Conservation (phyloP, 163 green algal species). For the Prototheca wickerhamii region DNA sequence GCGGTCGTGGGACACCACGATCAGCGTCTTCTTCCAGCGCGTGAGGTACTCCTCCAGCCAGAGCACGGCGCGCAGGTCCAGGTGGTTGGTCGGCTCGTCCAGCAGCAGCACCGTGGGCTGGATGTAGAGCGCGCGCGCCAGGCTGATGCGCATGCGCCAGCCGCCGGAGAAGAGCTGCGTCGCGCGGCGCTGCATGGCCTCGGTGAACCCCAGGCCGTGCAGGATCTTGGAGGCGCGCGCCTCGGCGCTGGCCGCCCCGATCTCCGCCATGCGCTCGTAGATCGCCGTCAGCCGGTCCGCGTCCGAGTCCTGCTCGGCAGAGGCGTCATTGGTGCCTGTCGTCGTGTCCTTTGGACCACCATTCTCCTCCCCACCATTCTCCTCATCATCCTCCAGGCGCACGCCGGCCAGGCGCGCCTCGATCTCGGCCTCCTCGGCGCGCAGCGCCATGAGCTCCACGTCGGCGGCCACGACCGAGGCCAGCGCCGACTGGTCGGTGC, state of each 20-base stretch:
- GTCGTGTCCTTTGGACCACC: background rate
- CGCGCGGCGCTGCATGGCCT: slow-evolving; percentile 71
- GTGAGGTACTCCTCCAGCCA: slow-evolving; percentile 89
- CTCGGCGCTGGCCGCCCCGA: slow-evolving; percentile 77
- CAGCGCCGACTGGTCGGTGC: slow-evolving; percentile 41
- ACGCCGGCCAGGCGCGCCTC: slow-evolving; percentile 30
- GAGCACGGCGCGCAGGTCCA: slow-evolving; percentile 91
- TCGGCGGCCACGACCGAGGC: slow-evolving; percentile 86
- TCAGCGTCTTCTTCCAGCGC: slow-evolving; percentile 97
- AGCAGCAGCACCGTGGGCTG: slow-evolving; percentile 96
- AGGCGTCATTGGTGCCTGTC: background rate
- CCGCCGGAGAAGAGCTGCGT: slow-evolving; percentile 84
- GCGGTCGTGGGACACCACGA: slow-evolving; percentile 96
- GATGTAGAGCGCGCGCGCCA: slow-evolving; percentile 96
- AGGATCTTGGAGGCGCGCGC: slow-evolving; percentile 93
- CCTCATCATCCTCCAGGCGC: background rate
- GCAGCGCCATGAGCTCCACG: slow-evolving; percentile 86
- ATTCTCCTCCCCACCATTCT: background rate
- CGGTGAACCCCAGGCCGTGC: slow-evolving; percentile 90
- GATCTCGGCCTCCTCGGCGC: slow-evolving; percentile 81
- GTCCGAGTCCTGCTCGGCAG: slow-evolving; percentile 16
- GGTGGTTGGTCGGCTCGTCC: slow-evolving; percentile 98
- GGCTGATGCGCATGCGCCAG: slow-evolving; percentile 92
- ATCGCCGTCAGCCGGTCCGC: slow-evolving; percentile 71
- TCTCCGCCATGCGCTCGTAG: slow-evolving; percentile 80